Evolutionary conservation across 2,329 filamentous ascomycete species (phyloP), one percentile per base, ranked within the genome.

Genomic region (Paecilomyces formosus): DNA sequence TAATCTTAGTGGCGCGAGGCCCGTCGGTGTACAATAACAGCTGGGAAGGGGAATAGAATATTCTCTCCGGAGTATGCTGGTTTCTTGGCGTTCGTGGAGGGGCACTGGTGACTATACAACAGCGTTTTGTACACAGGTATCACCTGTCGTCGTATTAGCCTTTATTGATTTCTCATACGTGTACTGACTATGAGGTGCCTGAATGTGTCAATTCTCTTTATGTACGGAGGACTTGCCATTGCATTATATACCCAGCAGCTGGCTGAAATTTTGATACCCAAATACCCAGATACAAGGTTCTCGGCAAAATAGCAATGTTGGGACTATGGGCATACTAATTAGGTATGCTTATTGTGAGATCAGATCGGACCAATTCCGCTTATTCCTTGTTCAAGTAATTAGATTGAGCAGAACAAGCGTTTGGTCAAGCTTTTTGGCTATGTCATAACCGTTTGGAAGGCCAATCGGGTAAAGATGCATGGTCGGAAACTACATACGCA

Each of bases 1-100:
- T 3, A 83, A 83, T 66, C 67, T 87, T 58, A 79, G 76, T 56
- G 81, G 82, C 3, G 82, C 81, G 22, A 79, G 81, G 62, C 78
- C 82, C 9, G 78, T 77, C n/a, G 79, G 79, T 7, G 62, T 67
- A 4, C 68, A 70, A 59, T 72, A 57, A 65, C 12, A 39, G 8
- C 35, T 18, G 8, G 39, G 39, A 18, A 45, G 9, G n/a, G 39
- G 9, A 18, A 45, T 18, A 8, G 5, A 45, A 45, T 45, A n/a
- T 7, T 18, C 39, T n/a, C 5, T n/a, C n/a, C n/a, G n/a, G n/a
- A n/a, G n/a, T 9, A 45, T 2, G 2, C n/a, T 39, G 13, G 3
- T 2, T 39, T 18, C 18, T 45, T 18, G 39, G 39, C n/a, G 39
- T 45, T 45, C 15, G 15, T 45, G 18, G 39, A 45, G 18, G 39